These are phyloP conservation scores for Diaporthe longicolla DNA, from an alignment of 2,329 filamentous ascomycete species.

Conservation along the genomic window DNA sequence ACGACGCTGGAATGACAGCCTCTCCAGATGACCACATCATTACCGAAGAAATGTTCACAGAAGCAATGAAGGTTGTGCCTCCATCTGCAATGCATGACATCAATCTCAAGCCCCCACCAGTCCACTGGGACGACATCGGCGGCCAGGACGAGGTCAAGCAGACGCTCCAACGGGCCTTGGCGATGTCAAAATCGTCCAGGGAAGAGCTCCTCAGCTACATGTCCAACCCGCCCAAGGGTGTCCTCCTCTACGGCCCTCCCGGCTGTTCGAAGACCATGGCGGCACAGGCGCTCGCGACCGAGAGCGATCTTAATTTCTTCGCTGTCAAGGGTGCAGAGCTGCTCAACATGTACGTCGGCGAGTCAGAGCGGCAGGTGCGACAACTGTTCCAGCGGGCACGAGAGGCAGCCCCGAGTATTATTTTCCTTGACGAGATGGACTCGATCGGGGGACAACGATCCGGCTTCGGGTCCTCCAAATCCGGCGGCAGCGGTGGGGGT, in stretches of 20 bases:
- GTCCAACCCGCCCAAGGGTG: conserved; percentile 79
- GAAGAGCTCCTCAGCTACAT: conserved; percentile 54
- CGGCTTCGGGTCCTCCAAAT: conserved; percentile 63
- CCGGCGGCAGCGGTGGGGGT: conserved; percentile 50
- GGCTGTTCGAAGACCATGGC: conserved; percentile 96
- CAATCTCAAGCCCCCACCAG: conserved; percentile 87
- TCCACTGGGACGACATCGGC: conserved; percentile 89
- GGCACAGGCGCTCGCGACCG: conserved; percentile 91
- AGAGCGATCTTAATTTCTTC: conserved; percentile 93
- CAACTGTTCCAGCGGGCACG: conserved; percentile 89
- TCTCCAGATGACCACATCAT: conserved; percentile 48
- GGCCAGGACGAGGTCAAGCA: conserved; percentile 84
- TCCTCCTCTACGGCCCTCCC: conserved; percentile 91
- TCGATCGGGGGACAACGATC: conserved; percentile 76
- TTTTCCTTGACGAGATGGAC: conserved; percentile 98
- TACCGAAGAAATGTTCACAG: conserved; percentile 68
- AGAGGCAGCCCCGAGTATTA: conserved; percentile 89
- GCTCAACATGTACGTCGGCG: conserved; percentile 96
- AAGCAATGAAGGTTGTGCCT: conserved; percentile 77
- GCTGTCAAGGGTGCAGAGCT: conserved; percentile 94
- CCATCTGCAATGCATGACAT: conserved; percentile 92
- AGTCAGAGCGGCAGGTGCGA: conserved; percentile 88
- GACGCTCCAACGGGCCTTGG: conserved; percentile 66
- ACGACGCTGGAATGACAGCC: conserved; percentile 15
- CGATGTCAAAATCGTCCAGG: conserved; percentile 52